Base-by-base conservation (phyloP, 352 stramenopile species). In the Peronospora belbahrii region DNA sequence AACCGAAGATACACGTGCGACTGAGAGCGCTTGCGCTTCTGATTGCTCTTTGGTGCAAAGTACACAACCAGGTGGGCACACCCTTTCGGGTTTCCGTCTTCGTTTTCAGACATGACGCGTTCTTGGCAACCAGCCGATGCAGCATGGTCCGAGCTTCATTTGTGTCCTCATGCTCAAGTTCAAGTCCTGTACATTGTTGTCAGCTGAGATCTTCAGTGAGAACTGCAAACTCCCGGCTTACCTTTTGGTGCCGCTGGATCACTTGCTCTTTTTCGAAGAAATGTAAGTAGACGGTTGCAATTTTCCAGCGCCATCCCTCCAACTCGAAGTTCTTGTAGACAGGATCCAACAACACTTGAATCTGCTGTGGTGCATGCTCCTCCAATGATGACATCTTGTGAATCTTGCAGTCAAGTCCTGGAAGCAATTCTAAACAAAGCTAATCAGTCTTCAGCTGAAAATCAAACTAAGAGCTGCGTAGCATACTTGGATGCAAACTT, bases 401-500 rank as follows among this genome's bases (percentile, higher is more conserved):
- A 24, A 84, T 49, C 27, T 68, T 73, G 52, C 74, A 88, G 36
- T 91, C 73, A 2, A 91, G 52, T 7, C 67, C 73, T 19, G 80
- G 73, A 47, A 88, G 39, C 62, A 85, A 34, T 75, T 69, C 74
- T 88, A 33, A 15, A 13, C 8, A 15, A 15, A 45, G 10, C 34
- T 39, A 11, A 28, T 11, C 24, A 53, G 34, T 44, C 30, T 45
- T 18, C 27, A 24, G 41, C 1, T 6, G 15, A 6, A 19, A 56
- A 10, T 10, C 27, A 28, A 36, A 15, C 15, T 6, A 27, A 22
- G 10, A 27, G 32, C 28, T n/a, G 1, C 9, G 9, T 35, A 35
- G 34, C 40, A 20, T 42, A 86, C 77, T 62, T 91, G 80, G 28
- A 88, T 85, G 54, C 73, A 88, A 22, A 85, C 60, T 52, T 87